Evolutionary conservation across 1,139 yeast genomes (phyloP), one percentile per base, ranked within the genome.

Genomic region (Pichia inconspicua): DNA sequence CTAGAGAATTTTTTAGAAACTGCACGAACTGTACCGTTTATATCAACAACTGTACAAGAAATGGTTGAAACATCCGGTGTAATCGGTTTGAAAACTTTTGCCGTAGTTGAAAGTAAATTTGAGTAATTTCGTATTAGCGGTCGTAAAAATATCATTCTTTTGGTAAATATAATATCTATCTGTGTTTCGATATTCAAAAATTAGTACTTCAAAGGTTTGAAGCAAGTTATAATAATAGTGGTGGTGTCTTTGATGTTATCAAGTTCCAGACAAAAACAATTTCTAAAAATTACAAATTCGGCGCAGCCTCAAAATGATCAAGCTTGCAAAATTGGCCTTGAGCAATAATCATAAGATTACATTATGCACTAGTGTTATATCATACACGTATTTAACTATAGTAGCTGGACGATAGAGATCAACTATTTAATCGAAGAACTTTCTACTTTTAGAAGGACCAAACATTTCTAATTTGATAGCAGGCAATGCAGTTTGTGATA

Each of bases 401-500:
- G 28, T 12, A 19, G 10, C 8, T 17, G 10, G 12, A 14, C 15
- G 28, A 36, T 5, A 4, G 14, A n/a, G 8, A 12, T 10, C 19
- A 32, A 40, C n/a, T 15, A 32, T 8, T 49, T 77, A 90, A 65
- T 89, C 95, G 64, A 88, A 87, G 78, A 88, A 90, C 73, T 87
- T 87, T 77, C 97, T 86, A 48, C 92, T 69, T 50, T 77, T 70
- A 30, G 97, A 84, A 50, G 87, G 82, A 48, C 98, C 98, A 67
- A 89, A 92, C 64, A 92, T 72, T 61, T 89, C 95, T 56, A 84
- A 73, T 71, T 97, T 83, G 58, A 94, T 83, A 48, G 90, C 95
- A 46, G 99, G 99, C 58, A 94, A 78, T 9, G 96, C 86, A 62
- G 82, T 87, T 66, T 85, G 85, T 43, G 86, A 77, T 62, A 92